Conservation (phyloP, 2,329 filamentous ascomycete genomes). For the Pyricularia sp. region DNA sequence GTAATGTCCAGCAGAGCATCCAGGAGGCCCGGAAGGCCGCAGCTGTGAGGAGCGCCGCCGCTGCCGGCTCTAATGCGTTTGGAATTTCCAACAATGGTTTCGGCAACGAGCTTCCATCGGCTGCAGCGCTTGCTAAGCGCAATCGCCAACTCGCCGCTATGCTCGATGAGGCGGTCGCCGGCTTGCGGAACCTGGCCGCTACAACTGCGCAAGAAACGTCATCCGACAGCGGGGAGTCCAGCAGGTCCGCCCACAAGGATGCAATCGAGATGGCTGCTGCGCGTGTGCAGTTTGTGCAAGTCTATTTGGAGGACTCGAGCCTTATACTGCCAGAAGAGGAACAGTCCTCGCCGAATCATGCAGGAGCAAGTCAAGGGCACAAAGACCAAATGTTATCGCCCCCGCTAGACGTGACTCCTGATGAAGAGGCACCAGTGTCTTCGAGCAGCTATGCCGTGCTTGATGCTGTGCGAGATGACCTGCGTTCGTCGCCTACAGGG, state of each 20-base stretch:
- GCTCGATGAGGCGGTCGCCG: slow-evolving; percentile 56
- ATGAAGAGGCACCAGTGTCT: slow-evolving; percentile 16
- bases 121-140: slow-evolving; percentile 42
- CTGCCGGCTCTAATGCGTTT: slow-evolving; percentile 10
- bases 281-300: slow-evolving; percentile 57
- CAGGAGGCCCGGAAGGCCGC: slow-evolving; percentile 44
- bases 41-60: slow-evolving; percentile 23
- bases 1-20: slow-evolving; percentile 62
- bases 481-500: neutral
- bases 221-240: slow-evolving; percentile 16
- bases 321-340: slow-evolving; percentile 15
- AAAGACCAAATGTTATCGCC: slow-evolving; percentile 8
- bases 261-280: slow-evolving; percentile 49
- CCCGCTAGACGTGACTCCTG: slow-evolving; percentile 11
- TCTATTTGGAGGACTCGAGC: slow-evolving; percentile 46
- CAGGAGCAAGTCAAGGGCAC: neutral
- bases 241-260: slow-evolving; percentile 27
- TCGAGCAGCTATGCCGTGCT: slow-evolving; percentile 6
- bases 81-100: neutral
- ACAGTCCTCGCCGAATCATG: neutral
- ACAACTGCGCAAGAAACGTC: slow-evolving; percentile 26
- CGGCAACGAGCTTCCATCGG: neutral
- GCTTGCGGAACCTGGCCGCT: slow-evolving; percentile 51
- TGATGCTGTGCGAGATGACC: slow-evolving; percentile 3
- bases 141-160: slow-evolving; percentile 59